phyloP scores from a whole-genome alignment of 495 filamentous ascomycete genomes.

The Penicillium cosmopolitanum region DNA sequence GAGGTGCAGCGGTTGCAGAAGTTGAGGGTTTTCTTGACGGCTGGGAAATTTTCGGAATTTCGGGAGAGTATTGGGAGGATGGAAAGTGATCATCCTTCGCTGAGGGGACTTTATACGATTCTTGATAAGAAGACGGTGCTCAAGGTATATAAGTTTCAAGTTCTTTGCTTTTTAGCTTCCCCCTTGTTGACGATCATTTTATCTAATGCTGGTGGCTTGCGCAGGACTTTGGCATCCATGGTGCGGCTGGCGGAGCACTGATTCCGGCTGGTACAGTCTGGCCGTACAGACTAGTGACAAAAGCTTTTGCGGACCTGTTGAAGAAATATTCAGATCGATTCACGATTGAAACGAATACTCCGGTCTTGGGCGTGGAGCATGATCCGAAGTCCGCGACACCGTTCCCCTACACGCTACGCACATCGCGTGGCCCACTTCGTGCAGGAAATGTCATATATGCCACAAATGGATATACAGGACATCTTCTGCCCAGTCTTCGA shows the following conservation, averaged over 20 bases:
- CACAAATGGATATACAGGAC: conserved; percentile 78
- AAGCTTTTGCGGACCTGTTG: conserved; percentile 63
- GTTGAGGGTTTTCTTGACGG: conserved; percentile 35
- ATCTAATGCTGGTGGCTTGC: neutral
- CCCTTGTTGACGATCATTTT: neutral
- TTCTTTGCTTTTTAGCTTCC: neutral
- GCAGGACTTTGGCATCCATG: conserved; percentile 44
- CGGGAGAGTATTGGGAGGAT: conserved; percentile 27
- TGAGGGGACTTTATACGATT: conserved; percentile 35
- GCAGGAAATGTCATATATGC: conserved; percentile 67
- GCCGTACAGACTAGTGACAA: conserved; percentile 81
- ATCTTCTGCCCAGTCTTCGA: conserved; percentile 68
- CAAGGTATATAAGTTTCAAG: conserved; percentile 15
- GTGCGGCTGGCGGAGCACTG: conserved; percentile 48
- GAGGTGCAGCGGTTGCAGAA: conserved; percentile 34
- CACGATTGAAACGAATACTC: conserved; percentile 79
- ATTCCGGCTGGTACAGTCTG: conserved; percentile 59
- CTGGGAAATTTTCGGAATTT: conserved; percentile 27
- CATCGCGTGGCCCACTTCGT: conserved; percentile 63
- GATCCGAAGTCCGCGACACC: conserved; percentile 15
- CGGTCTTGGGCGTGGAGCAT: conserved; percentile 50
- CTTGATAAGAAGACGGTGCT: conserved; percentile 24
- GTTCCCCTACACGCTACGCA: conserved; percentile 50
- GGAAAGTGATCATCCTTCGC: conserved; percentile 31
- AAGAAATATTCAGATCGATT: conserved; percentile 47